These are phyloP conservation scores for Monosporascus sp. DNA, from an alignment of 2,329 filamentous ascomycete species.

Conservation along the genomic window DNA sequence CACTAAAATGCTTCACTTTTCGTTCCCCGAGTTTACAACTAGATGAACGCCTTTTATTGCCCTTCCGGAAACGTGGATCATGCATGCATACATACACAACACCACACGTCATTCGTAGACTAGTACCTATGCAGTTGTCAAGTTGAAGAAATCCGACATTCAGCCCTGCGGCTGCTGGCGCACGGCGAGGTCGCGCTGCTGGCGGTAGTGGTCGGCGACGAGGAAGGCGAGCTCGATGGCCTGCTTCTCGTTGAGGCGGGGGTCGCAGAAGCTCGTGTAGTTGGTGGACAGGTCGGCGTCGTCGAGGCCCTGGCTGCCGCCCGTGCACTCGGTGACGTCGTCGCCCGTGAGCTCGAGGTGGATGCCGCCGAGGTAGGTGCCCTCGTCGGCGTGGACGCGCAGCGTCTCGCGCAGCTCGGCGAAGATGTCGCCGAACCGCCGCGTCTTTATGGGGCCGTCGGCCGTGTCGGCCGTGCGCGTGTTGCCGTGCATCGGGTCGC, in stretches of 20 bases:
- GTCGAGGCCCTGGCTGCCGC: conserved; percentile 78
- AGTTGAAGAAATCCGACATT: too few relatives aligned
- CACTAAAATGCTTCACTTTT: too few relatives aligned
- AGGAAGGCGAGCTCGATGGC: conserved; percentile 91
- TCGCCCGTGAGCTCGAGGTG: conserved; percentile 95
- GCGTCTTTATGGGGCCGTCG: conserved; percentile 68
- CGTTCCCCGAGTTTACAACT: too few relatives aligned
- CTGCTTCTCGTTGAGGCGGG: conserved; percentile 94
- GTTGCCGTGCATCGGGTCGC: conserved; percentile 97
- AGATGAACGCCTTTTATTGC: too few relatives aligned
- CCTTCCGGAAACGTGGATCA: too few relatives aligned
- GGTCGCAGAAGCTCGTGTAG: conserved; percentile 96
- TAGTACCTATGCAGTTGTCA: too few relatives aligned
- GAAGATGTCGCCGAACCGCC: conserved; percentile 86
- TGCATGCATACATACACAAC: too few relatives aligned
- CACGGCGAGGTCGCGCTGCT: conserved; percentile 22
- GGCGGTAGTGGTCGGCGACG: conserved; percentile 72
- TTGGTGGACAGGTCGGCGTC: conserved; percentile 86
- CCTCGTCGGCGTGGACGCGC: conserved; percentile 74
- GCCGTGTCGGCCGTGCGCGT: conserved; percentile 60
- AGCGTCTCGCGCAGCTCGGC: conserved; percentile 80
- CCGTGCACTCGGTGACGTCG: conserved; percentile 91
- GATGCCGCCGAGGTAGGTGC: conserved; percentile 85
- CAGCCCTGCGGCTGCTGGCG: neutral
- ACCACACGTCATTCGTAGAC: too few relatives aligned